A percentile compares a stretch with the other conserved stretches of the same genome.
These are phyloP conservation scores for Cenchrus fungigraminus DNA, from an alignment of 176 grass and related monocot genomes.

Conservation along the genomic window DNA sequence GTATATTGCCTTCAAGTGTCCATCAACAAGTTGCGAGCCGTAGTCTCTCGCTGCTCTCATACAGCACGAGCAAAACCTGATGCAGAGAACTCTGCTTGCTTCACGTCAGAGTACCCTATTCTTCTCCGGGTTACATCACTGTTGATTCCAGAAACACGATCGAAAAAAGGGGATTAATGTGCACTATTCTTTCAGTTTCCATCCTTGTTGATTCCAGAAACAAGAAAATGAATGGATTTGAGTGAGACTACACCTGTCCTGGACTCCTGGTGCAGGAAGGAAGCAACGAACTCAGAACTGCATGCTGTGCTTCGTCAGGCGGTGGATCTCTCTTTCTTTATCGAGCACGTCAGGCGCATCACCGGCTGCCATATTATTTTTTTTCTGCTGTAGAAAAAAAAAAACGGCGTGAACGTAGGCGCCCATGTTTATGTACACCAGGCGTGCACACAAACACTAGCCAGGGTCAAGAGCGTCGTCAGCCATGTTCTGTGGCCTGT, in stretches of 20 bases:
- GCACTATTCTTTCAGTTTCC: not conserved
- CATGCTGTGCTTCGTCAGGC: slow-evolving; percentile 20
- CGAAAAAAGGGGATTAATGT: not conserved
- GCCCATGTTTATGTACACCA: not conserved
- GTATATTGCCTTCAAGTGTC: slow-evolving; percentile 13
- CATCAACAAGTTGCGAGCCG: not conserved
- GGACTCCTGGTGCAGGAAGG: not conserved
- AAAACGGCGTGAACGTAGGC: not conserved
- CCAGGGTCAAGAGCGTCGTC: not conserved
- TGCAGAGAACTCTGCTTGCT: not conserved
- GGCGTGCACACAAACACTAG: slow-evolving; percentile 40
- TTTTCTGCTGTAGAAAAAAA: not conserved
- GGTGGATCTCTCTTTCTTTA: not conserved
- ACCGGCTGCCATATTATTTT: not conserved
- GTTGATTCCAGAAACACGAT: not conserved
- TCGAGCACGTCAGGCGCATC: slow-evolving; percentile 19
- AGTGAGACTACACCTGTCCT: too few relatives aligned
- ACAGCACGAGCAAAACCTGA: not conserved
- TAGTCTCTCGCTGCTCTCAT: not conserved
- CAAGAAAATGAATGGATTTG: not conserved
- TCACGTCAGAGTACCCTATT: not conserved
- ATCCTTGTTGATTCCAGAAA: not conserved
- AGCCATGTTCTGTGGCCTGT: not conserved
- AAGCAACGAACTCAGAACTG: slow-evolving; percentile 11
- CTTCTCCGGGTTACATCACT: not conserved